Conservation (phyloP, 2,329 filamentous ascomycete species). For the Cladosporium sphaerospermum region DNA sequence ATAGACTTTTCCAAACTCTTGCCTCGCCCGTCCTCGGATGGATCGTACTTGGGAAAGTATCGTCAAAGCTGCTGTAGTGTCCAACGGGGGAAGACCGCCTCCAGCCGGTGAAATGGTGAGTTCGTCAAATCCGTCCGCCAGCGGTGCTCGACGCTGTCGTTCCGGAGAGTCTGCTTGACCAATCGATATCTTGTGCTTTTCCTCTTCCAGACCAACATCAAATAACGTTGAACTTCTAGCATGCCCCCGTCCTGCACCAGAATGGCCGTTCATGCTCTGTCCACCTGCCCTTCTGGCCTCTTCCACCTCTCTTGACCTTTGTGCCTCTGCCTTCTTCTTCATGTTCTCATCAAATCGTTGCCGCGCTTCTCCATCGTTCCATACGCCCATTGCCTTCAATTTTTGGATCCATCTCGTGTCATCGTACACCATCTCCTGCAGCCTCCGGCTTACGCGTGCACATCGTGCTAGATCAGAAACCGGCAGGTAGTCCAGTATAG, state of each 20-base stretch:
- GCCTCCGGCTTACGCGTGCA: conserved; percentile 73
- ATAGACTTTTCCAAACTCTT: conserved; percentile 88
- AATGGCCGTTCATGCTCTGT: conserved; percentile 30
- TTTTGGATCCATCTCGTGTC: conserved; percentile 90
- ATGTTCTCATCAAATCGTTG: conserved; percentile 68
- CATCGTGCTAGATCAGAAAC: conserved; percentile 79
- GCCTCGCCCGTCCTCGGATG: conserved; percentile 73
- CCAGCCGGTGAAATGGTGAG: conserved; percentile 48
- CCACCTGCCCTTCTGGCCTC: conserved; percentile 34
- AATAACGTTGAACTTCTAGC: conserved; percentile 58
- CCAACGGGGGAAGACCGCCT: conserved; percentile 36
- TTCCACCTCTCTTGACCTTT: conserved; percentile 36
- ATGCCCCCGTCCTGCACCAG: conserved; percentile 23
- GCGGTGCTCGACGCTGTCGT: conserved; percentile 26
- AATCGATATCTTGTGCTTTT: conserved; percentile 39
- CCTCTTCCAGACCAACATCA: conserved; percentile 55
- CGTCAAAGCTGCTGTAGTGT: conserved; percentile 60
- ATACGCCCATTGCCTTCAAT: conserved; percentile 79
- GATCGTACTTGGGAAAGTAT: conserved; percentile 68
- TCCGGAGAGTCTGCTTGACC: conserved; percentile 27
- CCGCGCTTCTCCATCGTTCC: conserved; percentile 84
- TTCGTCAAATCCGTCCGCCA: conserved; percentile 73
- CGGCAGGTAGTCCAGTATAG: conserved; percentile 83
- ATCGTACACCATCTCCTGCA: conserved; percentile 98
- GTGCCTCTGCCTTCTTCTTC: conserved; percentile 51